phyloP scores from a whole-genome alignment of 352 stramenopile species.

The Lagenidium sp. region DNA sequence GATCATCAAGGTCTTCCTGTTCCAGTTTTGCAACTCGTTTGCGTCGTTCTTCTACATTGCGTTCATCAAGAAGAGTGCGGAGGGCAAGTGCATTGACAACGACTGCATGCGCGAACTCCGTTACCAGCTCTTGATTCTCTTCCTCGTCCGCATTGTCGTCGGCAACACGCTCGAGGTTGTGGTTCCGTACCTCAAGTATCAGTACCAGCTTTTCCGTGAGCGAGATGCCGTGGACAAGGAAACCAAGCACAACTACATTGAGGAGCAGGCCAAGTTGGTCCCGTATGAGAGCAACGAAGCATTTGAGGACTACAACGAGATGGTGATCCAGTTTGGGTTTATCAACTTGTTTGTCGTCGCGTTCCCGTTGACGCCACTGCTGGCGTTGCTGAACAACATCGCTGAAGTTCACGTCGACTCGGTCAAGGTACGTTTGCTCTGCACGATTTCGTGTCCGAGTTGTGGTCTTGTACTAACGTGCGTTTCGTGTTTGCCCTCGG shows the following conservation, averaged over 20 bases:
- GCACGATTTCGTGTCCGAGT: not conserved
- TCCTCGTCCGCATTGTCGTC: slow-evolving; percentile 90
- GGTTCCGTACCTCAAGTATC: slow-evolving; percentile 79
- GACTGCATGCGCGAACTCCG: slow-evolving; percentile 86
- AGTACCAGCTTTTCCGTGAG: slow-evolving; percentile 50
- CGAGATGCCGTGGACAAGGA: slow-evolving; percentile 19
- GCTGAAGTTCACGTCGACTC: slow-evolving; percentile 88
- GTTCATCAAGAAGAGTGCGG: slow-evolving; percentile 44
- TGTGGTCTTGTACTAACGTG: too few species aligned
- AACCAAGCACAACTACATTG: slow-evolving; percentile 71
- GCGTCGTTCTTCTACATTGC: slow-evolving; percentile 96
- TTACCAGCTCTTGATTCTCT: slow-evolving; percentile 87
- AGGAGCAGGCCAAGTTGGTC: slow-evolving; percentile 74
- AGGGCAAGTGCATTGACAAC: slow-evolving; percentile 78
- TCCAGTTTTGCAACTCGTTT: slow-evolving; percentile 97
- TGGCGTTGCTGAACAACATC: slow-evolving; percentile 88
- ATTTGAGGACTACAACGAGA: slow-evolving; percentile 88
- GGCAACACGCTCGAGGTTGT: slow-evolving; percentile 87
- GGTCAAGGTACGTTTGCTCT: slow-evolving; percentile 38
- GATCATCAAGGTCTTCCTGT: slow-evolving; percentile 98
- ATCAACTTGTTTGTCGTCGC: slow-evolving; percentile 92
- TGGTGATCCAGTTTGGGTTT: slow-evolving; percentile 94
- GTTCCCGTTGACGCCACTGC: slow-evolving; percentile 88
- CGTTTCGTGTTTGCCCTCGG: not conserved
- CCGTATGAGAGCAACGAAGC: slow-evolving; percentile 76